These are phyloP conservation scores for Biscogniauxia marginata DNA, from an alignment of 2,329 filamentous ascomycete genomes.

Conservation along the genomic window DNA sequence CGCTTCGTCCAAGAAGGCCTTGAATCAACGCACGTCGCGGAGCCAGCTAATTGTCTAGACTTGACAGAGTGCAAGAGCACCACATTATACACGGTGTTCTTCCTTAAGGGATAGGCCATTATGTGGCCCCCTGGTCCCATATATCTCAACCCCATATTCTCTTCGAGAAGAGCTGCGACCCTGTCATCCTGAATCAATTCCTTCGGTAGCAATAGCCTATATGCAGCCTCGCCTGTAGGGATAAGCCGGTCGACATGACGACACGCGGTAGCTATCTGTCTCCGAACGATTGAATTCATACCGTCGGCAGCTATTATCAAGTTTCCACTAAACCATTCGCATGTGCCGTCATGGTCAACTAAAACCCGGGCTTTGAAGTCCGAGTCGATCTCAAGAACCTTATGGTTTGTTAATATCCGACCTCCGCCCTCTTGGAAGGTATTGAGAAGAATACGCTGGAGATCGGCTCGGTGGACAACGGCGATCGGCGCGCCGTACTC, in stretches of 20 bases:
- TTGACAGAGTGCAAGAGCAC: slow-evolving; percentile 60
- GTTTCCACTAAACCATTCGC: slow-evolving; percentile 40
- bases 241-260: slow-evolving; percentile 39
- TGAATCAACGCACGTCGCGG: slow-evolving; percentile 10
- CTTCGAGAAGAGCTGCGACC: slow-evolving; percentile 54
- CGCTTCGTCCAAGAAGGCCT: slow-evolving; percentile 62
- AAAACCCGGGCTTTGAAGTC: slow-evolving; percentile 22
- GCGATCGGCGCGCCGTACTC: slow-evolving; percentile 24
- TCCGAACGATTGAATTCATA: slow-evolving; percentile 48
- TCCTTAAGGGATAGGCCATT: slow-evolving; percentile 64
- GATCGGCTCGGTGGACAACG: slow-evolving; percentile 28
- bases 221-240: slow-evolving; percentile 52
- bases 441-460: slow-evolving; percentile 21
- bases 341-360: slow-evolving; percentile 11
- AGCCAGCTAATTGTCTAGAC: slow-evolving; percentile 46
- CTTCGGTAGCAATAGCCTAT: slow-evolving; percentile 51
- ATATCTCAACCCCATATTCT: slow-evolving; percentile 59
- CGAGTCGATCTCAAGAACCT: slow-evolving; percentile 27
- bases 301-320: slow-evolving; percentile 54
- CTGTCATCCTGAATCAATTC: slow-evolving; percentile 46
- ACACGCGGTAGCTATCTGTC: slow-evolving; percentile 38
- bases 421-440: slow-evolving; percentile 21
- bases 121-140: slow-evolving; percentile 66
- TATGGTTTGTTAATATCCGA: slow-evolving; percentile 19
- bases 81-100: slow-evolving; percentile 65